phyloP scores from a whole-genome alignment of 129 eudicot species.

The Saussurea involucrata region DNA sequence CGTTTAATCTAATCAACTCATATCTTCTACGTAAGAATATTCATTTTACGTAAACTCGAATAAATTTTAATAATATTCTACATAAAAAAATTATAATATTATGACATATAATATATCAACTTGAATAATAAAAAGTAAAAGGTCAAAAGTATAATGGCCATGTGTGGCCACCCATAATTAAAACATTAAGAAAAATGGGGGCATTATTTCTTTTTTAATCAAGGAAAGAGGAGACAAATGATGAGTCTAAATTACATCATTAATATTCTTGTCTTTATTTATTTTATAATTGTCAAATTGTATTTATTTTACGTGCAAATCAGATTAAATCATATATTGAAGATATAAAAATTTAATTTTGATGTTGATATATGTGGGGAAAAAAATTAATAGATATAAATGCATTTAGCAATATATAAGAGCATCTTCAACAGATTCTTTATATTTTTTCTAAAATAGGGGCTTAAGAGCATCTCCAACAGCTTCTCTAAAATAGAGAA shows the following conservation, averaged over 20 bases:
- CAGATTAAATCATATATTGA: too few relatives aligned
- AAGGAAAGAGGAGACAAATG: neutral
- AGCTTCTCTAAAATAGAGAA: too few relatives aligned
- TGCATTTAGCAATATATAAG: too few relatives aligned
- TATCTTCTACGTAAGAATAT: neutral
- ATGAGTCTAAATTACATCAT: neutral
- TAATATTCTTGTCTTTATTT: neutral
- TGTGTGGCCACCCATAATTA: conserved; percentile 9
- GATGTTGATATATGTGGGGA: too few relatives aligned
- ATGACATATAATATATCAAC: neutral
- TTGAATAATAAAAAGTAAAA: neutral
- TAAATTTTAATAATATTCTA: neutral
- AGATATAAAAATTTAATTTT: too few relatives aligned
- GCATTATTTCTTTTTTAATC: neutral
- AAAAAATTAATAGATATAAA: too few relatives aligned
- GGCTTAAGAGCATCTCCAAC: too few relatives aligned
- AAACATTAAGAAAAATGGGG: neutral
- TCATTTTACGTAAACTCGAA: neutral
- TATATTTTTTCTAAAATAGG: too few relatives aligned
- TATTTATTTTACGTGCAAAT: too few relatives aligned
- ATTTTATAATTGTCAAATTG: too few relatives aligned
- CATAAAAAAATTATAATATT: neutral
- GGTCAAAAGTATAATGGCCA: conserved; percentile 2
- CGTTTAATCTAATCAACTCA: neutral
- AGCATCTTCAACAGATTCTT: too few relatives aligned